phyloP scores from a whole-genome alignment of 768 basidiomycete species.

The Cystofilobasidium bisporidii region DNA sequence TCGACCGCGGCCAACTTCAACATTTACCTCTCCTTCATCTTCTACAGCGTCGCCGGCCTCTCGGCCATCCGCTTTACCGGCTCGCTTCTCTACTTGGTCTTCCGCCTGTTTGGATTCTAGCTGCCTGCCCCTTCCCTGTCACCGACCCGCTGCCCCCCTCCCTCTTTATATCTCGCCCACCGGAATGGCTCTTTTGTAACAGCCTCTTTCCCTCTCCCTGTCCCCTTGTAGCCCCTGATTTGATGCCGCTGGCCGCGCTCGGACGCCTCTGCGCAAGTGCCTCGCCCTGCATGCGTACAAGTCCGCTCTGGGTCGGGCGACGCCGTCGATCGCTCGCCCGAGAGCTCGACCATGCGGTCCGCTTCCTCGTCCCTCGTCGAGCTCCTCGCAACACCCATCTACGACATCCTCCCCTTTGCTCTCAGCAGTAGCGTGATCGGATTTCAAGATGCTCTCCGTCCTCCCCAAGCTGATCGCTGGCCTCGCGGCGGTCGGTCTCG shows the following conservation, averaged over 20 bases:
- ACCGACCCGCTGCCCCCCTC: not conserved
- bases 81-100: slow-evolving; percentile 65
- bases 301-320: no score
- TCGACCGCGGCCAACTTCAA: slow-evolving; percentile 58
- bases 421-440: not conserved
- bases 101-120: slow-evolving; percentile 40
- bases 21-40: slow-evolving; percentile 51
- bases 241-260: no score
- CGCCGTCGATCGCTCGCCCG: no score
- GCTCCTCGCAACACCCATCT: no score
- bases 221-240: no score
- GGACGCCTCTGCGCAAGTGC: no score
- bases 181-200: no score
- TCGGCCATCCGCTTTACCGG: slow-evolving; percentile 72
- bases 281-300: no score
- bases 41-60: slow-evolving; percentile 52
- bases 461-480: not conserved
- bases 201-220: no score
- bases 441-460: not conserved
- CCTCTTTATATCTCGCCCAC: no score
- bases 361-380: no score
- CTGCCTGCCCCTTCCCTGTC: not conserved
- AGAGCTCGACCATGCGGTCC: no score
- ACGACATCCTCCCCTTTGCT: not conserved
- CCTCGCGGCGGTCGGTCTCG: not conserved